These are phyloP conservation scores for Penicillium mononematosum DNA, from an alignment of 495 filamentous ascomycete genomes.

Conservation along the genomic window DNA sequence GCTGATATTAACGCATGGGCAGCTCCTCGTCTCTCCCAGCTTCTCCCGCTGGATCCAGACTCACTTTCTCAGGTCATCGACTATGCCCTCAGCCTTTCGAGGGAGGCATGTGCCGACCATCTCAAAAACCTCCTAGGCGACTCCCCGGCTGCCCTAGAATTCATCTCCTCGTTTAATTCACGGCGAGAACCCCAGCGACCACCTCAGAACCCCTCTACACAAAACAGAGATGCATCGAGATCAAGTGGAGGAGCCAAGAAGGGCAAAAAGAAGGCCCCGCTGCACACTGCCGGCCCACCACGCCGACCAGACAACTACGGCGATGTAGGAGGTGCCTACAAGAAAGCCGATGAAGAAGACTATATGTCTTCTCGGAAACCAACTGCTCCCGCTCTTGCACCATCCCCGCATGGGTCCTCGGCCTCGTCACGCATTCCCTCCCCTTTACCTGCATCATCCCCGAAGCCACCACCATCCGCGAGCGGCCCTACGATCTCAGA, in stretches of 20 bases:
- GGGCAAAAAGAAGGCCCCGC: conserved; percentile 58
- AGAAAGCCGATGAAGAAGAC: conserved; percentile 61
- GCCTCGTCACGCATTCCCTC: conserved; percentile 40
- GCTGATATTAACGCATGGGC: conserved; percentile 51
- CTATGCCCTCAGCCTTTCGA: conserved; percentile 71
- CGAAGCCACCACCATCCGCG: conserved; percentile 65
- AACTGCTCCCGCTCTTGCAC: conserved; percentile 31
- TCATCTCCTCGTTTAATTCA: conserved; percentile 87
- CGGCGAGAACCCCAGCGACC: conserved; percentile 54
- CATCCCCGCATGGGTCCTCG: conserved; percentile 27
- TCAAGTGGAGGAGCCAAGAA: conserved; percentile 30
- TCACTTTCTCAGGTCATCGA: conserved; percentile 78
- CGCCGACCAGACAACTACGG: conserved; percentile 60
- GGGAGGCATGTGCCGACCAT: conserved; percentile 73
- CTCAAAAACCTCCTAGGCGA: conserved; percentile 88
- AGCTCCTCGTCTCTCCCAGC: conserved; percentile 65
- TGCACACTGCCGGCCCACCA: conserved; percentile 60
- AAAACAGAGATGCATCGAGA: conserved; percentile 28
- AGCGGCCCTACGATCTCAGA: conserved; percentile 79
- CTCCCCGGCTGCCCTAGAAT: conserved; percentile 79
- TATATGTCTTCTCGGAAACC: conserved; percentile 51
- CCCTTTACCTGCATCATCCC: conserved; percentile 36
- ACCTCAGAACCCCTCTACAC: conserved; percentile 19
- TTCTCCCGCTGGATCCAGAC: conserved; percentile 81
- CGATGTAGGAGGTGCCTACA: conserved; percentile 55